Evolutionary conservation across 345 rosid species (phyloP).

Genomic region (Atalantia buxifolia): DNA sequence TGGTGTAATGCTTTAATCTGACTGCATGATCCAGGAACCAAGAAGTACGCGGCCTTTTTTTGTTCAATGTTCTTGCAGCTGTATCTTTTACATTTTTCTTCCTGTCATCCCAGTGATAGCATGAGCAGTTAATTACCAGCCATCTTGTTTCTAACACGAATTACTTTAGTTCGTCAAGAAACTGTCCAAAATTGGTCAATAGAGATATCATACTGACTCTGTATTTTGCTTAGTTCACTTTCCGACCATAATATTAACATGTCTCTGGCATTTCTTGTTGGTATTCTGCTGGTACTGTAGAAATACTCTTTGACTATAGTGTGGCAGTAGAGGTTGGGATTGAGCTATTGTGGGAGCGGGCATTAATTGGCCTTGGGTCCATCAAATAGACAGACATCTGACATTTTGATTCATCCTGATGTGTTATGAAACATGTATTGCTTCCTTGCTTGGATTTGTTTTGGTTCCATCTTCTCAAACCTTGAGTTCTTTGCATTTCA

Average conservation of each 20-base stretch:
- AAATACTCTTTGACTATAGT: not conserved
- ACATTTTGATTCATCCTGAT: not conserved
- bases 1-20: not conserved
- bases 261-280: not conserved
- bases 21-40: not conserved
- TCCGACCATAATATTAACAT: not conserved
- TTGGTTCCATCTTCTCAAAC: not conserved
- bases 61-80: not conserved
- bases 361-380: not conserved
- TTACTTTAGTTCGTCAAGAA: not conserved
- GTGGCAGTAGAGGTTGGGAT: not conserved
- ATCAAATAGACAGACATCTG: not conserved
- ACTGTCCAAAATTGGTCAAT: not conserved
- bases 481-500: not conserved
- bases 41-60: not conserved
- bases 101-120: not conserved
- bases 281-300: not conserved
- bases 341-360: not conserved
- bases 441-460: not conserved
- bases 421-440: not conserved
- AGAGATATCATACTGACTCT: not conserved
- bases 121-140: not conserved
- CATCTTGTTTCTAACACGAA: not conserved
- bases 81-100: not conserved
- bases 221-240: not conserved